Evolutionary conservation across 352 stramenopile genomes (phyloP).

Genomic region (Phytopythium boreale): DNA sequence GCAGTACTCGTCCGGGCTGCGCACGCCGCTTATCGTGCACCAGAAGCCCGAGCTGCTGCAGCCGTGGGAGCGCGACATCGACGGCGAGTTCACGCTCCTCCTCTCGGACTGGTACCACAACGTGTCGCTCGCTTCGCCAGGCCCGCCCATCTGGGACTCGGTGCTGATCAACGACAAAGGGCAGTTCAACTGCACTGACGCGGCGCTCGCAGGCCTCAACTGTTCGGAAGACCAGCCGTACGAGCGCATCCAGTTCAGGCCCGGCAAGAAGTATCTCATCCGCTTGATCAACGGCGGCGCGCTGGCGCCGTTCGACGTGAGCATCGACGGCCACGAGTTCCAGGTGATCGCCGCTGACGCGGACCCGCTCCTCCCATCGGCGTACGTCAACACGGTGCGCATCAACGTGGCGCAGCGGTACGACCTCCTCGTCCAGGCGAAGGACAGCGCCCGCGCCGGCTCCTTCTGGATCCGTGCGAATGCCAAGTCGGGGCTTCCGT

Average conservation of each 20-base stretch:
- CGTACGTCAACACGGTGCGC: conserved; percentile 23
- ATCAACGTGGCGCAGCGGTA: conserved; percentile 37
- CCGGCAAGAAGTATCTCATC: conserved; percentile 34
- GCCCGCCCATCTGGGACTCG: conserved; percentile 34
- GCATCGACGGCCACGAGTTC: conserved; percentile 40
- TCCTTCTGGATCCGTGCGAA: conserved; percentile 33
- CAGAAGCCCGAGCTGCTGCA: conserved; percentile 19
- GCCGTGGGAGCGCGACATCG: conserved; percentile 31
- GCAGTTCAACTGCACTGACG: conserved; percentile 36
- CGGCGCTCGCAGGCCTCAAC: conserved; percentile 15
- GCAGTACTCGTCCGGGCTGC: conserved; percentile 41
- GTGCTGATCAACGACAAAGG: conserved; percentile 43
- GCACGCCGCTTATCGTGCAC: conserved; percentile 37
- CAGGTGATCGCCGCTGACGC: conserved; percentile 32
- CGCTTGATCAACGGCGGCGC: conserved; percentile 41
- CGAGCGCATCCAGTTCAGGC: conserved; percentile 25
- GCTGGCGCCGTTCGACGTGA: conserved; percentile 42
- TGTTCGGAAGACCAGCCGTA: conserved; percentile 19
- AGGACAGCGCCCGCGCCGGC: conserved; percentile 12
- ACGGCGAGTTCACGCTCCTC: conserved; percentile 33
- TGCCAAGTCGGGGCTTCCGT: conserved; percentile 24
- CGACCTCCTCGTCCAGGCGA: conserved; percentile 35
- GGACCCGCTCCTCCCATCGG: conserved; percentile 31
- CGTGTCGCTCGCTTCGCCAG: conserved; percentile 11
- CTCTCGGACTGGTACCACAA: conserved; percentile 46